Conservation (phyloP, 768 basidiomycete species). For the Coprinopsis sp. region DNA sequence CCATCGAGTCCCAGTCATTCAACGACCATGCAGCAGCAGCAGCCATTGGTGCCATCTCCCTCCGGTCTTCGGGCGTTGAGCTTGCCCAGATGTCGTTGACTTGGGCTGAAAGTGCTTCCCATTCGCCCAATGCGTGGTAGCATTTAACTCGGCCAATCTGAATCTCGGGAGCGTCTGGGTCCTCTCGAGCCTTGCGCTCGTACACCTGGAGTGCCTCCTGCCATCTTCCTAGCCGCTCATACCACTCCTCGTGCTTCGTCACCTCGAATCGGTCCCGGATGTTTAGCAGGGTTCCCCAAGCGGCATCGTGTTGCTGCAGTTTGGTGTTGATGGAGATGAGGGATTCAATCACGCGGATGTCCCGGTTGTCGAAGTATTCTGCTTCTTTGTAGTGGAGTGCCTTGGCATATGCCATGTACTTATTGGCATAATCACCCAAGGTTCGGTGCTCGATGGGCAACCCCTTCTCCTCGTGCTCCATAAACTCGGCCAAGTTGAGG, state of each 20-base stretch:
- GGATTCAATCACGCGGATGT: slow-evolving; percentile 87
- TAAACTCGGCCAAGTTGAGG: slow-evolving; percentile 94
- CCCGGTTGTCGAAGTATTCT: slow-evolving; percentile 92
- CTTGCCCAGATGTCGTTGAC: slow-evolving; percentile 87
- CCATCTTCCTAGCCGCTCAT: slow-evolving; percentile 94
- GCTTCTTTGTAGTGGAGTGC: slow-evolving; percentile 98
- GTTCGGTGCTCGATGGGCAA: slow-evolving; percentile 91
- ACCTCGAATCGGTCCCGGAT: slow-evolving; percentile 89
- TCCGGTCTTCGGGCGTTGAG: slow-evolving; percentile 76
- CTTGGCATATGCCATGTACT: slow-evolving; percentile 93
- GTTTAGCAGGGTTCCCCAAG: slow-evolving; percentile 91
- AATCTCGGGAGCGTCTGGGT: slow-evolving; percentile 71
- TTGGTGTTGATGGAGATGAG: slow-evolving; percentile 96
- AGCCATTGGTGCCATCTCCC: slow-evolving; percentile 93
- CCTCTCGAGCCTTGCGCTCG: slow-evolving; percentile 70
- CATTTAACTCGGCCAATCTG: slow-evolving; percentile 93
- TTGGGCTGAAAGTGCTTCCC: slow-evolving; percentile 84
- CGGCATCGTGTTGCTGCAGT: slow-evolving; percentile 95
- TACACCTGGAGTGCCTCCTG: slow-evolving; percentile 87
- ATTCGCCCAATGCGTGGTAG: slow-evolving; percentile 94
- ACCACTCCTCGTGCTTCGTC: slow-evolving; percentile 96
- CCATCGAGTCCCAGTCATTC: slow-evolving; percentile 98
- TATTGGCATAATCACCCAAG: slow-evolving; percentile 89
- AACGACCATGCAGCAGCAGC: slow-evolving; percentile 97
- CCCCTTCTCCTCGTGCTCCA: slow-evolving; percentile 98